phyloP scores from a whole-genome alignment of 805 yeast genomes.

The Cyberlindnera sargentensis region DNA sequence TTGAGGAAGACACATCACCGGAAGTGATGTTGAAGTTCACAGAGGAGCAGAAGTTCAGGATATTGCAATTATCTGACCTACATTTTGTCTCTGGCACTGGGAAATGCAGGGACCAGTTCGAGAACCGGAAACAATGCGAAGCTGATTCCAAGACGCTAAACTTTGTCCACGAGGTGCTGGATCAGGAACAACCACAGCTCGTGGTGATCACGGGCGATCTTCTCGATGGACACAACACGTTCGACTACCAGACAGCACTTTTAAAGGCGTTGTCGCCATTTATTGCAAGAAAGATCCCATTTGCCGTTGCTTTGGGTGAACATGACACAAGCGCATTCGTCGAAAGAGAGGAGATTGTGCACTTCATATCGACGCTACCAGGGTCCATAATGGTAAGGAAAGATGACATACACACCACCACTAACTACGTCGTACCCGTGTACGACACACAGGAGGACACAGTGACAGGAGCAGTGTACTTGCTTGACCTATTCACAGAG shows the following conservation, averaged over 20 bases:
- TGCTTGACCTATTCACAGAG: slow-evolving; percentile 51
- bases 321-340: slow-evolving; percentile 52
- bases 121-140: slow-evolving; percentile 29
- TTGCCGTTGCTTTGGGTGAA: slow-evolving; percentile 53
- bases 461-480: slow-evolving; percentile 36
- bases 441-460: slow-evolving; percentile 21
- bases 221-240: slow-evolving; percentile 47
- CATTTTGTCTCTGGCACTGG: slow-evolving; percentile 59
- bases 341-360: slow-evolving; percentile 36
- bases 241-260: slow-evolving; percentile 56
- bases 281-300: slow-evolving; percentile 47
- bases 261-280: slow-evolving; percentile 53
- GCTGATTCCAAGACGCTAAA: slow-evolving; percentile 48
- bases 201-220: slow-evolving; percentile 64
- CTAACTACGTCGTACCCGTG: slow-evolving; percentile 39
- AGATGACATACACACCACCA: slow-evolving; percentile 32
- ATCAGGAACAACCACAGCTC: slow-evolving; percentile 51
- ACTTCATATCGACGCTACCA: slow-evolving; percentile 40
- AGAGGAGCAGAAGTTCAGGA: slow-evolving; percentile 40
- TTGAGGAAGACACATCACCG: not conserved
- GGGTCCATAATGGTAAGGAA: slow-evolving; percentile 31
- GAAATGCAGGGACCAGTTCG: slow-evolving; percentile 36
- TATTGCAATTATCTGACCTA: slow-evolving; percentile 60
- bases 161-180: slow-evolving; percentile 46
- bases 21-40: slow-evolving; percentile 17